These are phyloP conservation scores for Syncephalastrum sp. DNA, from an alignment of 371 early-diverging fungal species.

Conservation along the genomic window DNA sequence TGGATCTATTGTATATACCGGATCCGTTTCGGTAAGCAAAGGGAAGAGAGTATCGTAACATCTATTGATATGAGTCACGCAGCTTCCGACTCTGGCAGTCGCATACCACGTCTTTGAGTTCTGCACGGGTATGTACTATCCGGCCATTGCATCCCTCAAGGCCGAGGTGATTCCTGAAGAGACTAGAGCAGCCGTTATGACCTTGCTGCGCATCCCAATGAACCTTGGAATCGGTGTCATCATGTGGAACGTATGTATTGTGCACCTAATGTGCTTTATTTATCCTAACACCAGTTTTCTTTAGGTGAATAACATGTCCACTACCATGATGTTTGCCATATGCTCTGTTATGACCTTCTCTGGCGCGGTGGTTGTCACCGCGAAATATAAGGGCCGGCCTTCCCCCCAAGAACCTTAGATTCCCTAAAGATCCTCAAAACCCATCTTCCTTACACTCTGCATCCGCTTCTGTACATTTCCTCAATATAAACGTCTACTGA, in stretches of 20 bases:
- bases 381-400: neutral
- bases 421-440: no score
- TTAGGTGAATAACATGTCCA: conserved; percentile 30
- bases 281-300: neutral
- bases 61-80: neutral
- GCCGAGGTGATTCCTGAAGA: conserved; percentile 72
- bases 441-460: no score
- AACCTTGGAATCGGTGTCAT: conserved; percentile 73
- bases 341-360: conserved; percentile 35
- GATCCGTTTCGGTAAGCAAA: conserved; percentile 26
- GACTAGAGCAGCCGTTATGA: conserved; percentile 74
- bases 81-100: conserved; percentile 19
- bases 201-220: conserved; percentile 74
- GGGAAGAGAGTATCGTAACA: neutral
- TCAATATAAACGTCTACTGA: no score
- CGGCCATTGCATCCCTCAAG: conserved; percentile 66
- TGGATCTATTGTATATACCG: conserved; percentile 32
- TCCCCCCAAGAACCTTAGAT: no score
- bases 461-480: no score
- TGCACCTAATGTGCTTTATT: neutral
- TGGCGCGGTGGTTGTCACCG: neutral
- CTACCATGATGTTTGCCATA: conserved; percentile 41
- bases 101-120: conserved; percentile 63
- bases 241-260: conserved; percentile 54
- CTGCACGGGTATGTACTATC: conserved; percentile 77